Conservation (phyloP, 805 yeast genomes). For the Candida dajiaensis region DNA sequence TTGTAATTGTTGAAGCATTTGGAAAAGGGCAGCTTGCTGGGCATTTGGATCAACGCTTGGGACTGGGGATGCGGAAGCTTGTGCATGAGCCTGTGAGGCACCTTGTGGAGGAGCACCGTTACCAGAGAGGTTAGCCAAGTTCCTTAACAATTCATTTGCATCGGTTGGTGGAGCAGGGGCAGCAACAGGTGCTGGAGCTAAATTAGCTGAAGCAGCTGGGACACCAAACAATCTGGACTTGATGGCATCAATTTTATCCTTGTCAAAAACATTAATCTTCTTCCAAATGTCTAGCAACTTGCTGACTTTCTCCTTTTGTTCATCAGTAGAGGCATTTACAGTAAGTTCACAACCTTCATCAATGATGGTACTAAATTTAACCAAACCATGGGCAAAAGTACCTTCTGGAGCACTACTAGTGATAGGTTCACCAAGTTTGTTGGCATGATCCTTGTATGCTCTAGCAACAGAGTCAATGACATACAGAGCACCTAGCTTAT, state of each 20-base stretch:
- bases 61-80: conserved; percentile 22
- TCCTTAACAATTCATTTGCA: conserved; percentile 63
- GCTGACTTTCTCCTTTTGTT: conserved; percentile 65
- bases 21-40: conserved; percentile 38
- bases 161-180: conserved; percentile 32
- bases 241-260: conserved; percentile 46
- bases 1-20: conserved; percentile 31
- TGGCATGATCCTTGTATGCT: conserved; percentile 72
- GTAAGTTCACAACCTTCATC: conserved; percentile 61
- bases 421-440: conserved; percentile 44
- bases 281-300: conserved; percentile 93
- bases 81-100: conserved; percentile 4
- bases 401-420: conserved; percentile 55
- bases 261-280: conserved; percentile 70
- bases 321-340: conserved; percentile 46
- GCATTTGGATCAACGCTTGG: conserved; percentile 23
- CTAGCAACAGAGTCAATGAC: conserved; percentile 91
- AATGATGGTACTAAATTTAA: conserved; percentile 56
- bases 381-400: conserved; percentile 68
- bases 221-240: conserved; percentile 49
- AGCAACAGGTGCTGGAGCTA: conserved; percentile 41
- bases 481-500: conserved; percentile 87
- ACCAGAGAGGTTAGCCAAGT: conserved; percentile 47
- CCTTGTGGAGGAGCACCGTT: conserved; percentile 5
- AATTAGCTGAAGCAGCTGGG: conserved; percentile 45